Conservation (phyloP, 108 stramenopile species). For the Nitzschia inconspicua region DNA sequence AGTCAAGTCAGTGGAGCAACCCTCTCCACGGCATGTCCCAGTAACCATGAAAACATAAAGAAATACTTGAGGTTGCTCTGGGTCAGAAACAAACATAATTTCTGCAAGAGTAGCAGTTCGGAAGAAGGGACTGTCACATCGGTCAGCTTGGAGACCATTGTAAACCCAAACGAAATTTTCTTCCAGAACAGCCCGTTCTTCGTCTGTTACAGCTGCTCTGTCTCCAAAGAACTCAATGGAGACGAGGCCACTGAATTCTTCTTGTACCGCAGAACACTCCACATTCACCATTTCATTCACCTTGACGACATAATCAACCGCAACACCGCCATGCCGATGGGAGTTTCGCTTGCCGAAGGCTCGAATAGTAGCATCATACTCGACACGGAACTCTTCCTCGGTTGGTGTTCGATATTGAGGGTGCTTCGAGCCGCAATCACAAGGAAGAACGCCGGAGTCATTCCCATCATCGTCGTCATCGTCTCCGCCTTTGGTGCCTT, state of each 20-base stretch:
- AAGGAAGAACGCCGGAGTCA: background rate
- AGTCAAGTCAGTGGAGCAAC: conserved; percentile 14
- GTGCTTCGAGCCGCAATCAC: conserved; percentile 14
- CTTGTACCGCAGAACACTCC: conserved; percentile 3
- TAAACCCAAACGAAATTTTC: conserved; percentile 19
- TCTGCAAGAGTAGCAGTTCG: conserved; percentile 12
- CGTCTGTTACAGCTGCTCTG: conserved; percentile 8
- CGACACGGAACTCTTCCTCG: conserved; percentile 29
- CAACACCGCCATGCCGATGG: conserved; percentile 12
- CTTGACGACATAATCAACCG: conserved; percentile 16
- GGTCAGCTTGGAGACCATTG: conserved; percentile 22
- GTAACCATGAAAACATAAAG: conserved; percentile 19
- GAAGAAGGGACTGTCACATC: conserved; percentile 29
- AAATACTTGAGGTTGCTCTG: conserved; percentile 9
- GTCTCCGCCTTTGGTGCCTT: background rate
- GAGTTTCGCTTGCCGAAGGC: background rate
- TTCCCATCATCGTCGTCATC: background rate
- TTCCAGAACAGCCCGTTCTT: conserved; percentile 13
- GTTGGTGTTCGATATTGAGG: conserved; percentile 29
- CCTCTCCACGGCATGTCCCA: conserved; percentile 27
- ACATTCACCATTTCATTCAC: conserved; percentile 19
- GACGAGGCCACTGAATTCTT: conserved; percentile 18
- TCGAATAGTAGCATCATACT: conserved; percentile 8
- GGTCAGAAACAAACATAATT: conserved; percentile 15
- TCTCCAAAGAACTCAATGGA: conserved; percentile 27